These are phyloP conservation scores for Wickerhamomyces mucosus DNA, from an alignment of 805 yeast species.

Conservation along the genomic window DNA sequence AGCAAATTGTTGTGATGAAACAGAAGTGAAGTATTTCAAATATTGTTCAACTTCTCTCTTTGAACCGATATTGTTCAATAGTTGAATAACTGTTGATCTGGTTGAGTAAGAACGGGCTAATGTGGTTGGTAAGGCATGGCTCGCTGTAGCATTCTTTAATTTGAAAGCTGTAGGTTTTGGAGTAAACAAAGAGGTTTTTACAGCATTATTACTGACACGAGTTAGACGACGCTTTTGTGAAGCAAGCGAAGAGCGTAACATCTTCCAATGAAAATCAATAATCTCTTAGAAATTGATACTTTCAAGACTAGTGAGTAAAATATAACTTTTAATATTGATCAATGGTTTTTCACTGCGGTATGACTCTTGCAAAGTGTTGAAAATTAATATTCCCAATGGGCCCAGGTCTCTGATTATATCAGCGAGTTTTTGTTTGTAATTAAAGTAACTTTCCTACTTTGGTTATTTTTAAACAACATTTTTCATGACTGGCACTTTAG, in stretches of 20 bases:
- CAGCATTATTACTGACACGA: slow-evolving; percentile 2
- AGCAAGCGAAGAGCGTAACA: background rate
- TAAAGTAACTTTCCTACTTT: too few relatives aligned
- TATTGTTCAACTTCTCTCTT: slow-evolving; percentile 98
- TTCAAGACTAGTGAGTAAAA: too few relatives aligned
- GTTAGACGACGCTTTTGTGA: slow-evolving; percentile 15
- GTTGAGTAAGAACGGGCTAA: slow-evolving; percentile 42
- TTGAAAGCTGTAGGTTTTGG: slow-evolving; percentile 4
- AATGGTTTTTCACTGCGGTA: too few relatives aligned
- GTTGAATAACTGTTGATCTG: slow-evolving; percentile 90
- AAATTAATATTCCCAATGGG: too few relatives aligned
- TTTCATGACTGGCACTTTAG: too few relatives aligned
- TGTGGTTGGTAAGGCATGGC: slow-evolving; percentile 12
- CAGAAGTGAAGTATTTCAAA: slow-evolving; percentile 92
- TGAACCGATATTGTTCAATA: slow-evolving; percentile 91
- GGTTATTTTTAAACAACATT: too few relatives aligned
- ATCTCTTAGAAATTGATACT: too few relatives aligned
- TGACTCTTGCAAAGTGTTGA: too few relatives aligned
- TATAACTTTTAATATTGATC: too few relatives aligned
- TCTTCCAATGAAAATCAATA: too few relatives aligned
- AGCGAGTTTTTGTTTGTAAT: too few relatives aligned
- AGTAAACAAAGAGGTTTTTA: background rate
- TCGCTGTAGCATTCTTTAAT: slow-evolving; percentile 5
- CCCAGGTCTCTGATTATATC: too few relatives aligned
- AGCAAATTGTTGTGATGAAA: slow-evolving; percentile 93